Conservation (phyloP, 2,329 filamentous ascomycete species). For the Penicillium brevicompactum region DNA sequence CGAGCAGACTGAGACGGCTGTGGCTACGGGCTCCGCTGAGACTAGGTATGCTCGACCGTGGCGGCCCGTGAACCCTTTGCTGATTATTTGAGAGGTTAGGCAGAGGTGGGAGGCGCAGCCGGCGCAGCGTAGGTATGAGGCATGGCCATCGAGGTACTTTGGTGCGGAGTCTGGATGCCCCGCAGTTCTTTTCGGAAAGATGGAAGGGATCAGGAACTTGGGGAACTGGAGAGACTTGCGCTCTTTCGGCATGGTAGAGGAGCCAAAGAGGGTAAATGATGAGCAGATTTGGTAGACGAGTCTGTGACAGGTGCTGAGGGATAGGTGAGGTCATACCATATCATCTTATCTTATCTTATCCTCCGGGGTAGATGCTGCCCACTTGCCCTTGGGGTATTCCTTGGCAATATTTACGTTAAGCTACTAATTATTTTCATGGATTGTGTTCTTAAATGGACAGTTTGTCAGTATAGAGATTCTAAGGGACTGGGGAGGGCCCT, state of each 20-base stretch:
- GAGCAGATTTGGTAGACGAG: background rate
- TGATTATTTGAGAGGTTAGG: conserved; percentile 61
- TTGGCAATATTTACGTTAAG: background rate
- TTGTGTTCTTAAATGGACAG: too few species aligned
- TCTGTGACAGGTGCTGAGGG: background rate
- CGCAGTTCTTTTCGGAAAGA: conserved; percentile 40
- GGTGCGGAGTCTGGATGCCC: conserved; percentile 12
- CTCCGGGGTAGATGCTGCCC: background rate
- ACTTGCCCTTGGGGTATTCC: background rate
- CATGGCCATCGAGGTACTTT: conserved; percentile 49
- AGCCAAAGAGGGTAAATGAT: too few species aligned
- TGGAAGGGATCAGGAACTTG: conserved; percentile 52
- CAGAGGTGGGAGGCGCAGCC: conserved; percentile 63
- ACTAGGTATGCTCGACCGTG: conserved; percentile 67
- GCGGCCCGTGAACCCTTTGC: conserved; percentile 66
- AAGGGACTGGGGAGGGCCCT: too few species aligned
- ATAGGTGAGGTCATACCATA: background rate
- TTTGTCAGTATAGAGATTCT: too few species aligned
- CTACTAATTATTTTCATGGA: too few species aligned
- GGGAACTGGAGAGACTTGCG: conserved; percentile 47
- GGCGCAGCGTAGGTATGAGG: conserved; percentile 60
- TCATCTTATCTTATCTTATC: conserved; percentile 2
- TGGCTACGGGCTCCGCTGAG: conserved; percentile 43
- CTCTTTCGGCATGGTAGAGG: conserved; percentile 19
- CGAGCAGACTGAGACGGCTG: conserved; percentile 31